Percentiles rank a stretch among this genome's conserved stretches.
These are phyloP conservation scores for Blastobotrys malaysiensis DNA, from an alignment of 1,139 yeast species.

Conservation along the genomic window DNA sequence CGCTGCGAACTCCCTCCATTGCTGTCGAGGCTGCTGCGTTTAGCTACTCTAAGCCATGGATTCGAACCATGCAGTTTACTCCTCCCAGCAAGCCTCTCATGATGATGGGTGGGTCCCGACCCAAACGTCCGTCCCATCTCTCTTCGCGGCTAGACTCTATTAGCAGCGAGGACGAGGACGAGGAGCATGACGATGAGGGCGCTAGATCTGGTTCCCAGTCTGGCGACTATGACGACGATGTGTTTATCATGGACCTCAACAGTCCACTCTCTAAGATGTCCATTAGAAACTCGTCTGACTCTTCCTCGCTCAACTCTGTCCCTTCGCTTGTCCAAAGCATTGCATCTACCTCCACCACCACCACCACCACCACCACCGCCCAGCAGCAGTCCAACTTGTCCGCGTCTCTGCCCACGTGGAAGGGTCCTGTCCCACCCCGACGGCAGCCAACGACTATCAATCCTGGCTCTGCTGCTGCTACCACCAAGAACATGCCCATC, in stretches of 20 bases:
- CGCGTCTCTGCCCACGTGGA: conserved; percentile 8
- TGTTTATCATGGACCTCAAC: conserved; percentile 30
- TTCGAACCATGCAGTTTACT: conserved; percentile 36
- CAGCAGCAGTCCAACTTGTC: conserved; percentile 4
- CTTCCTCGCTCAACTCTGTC: conserved; percentile 22
- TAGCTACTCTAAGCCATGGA: conserved; percentile 24
- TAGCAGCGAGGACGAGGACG: conserved; percentile 6
- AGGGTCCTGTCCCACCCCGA: conserved; percentile 2
- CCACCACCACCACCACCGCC: conserved; percentile 1
- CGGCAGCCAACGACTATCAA: conserved; percentile 1
- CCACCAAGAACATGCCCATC: conserved; percentile 7
- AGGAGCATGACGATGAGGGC: conserved; percentile 1
- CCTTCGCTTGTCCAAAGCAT: conserved; percentile 28
- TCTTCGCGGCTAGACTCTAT: conserved; percentile 9
- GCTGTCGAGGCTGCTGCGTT: conserved; percentile 15
- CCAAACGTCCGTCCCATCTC: conserved; percentile 3
- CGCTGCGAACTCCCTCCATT: conserved; percentile 38
- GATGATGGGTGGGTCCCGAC: not conserved
- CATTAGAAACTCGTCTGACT: conserved; percentile 12
- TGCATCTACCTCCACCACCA: conserved; percentile 9
- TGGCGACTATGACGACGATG: conserved; percentile 17
- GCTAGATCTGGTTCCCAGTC: not conserved
- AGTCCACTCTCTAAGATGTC: conserved; percentile 10
- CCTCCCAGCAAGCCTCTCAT: conserved; percentile 27
- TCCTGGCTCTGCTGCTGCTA: conserved; percentile 9